These are phyloP conservation scores for Populus davidiana DNA, from an alignment of 345 rosid species.

Conservation along the genomic window DNA sequence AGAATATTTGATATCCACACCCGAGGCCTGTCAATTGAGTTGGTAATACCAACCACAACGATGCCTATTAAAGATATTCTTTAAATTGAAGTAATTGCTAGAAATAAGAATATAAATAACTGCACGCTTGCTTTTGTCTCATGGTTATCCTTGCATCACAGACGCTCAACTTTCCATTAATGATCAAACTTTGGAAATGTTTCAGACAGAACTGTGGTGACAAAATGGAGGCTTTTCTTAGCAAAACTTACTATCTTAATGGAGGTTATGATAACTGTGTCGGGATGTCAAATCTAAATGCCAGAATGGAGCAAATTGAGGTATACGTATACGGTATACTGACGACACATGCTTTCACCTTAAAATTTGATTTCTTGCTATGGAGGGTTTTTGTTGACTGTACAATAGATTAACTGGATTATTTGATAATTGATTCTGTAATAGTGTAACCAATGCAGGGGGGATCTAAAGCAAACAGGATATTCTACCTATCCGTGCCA, in stretches of 20 bases:
- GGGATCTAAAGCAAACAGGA: slow-evolving; percentile 50
- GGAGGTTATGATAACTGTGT: slow-evolving; percentile 59
- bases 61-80: neutral
- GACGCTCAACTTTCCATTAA: neutral
- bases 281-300: slow-evolving; percentile 62
- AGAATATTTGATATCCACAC: neutral
- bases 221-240: slow-evolving; percentile 61
- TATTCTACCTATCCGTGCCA: slow-evolving; percentile 76
- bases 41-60: neutral
- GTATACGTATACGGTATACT: slow-evolving; percentile 27
- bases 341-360: neutral
- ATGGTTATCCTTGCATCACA: neutral
- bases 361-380: neutral
- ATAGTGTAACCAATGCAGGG: slow-evolving; percentile 48
- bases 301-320: slow-evolving; percentile 63
- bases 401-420: slow-evolving; percentile 12
- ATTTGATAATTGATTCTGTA: slow-evolving; percentile 29
- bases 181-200: neutral
- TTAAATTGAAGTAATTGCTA: neutral
- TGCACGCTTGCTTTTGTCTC: neutral
- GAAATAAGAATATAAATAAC: neutral
- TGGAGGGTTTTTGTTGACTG: slow-evolving; percentile 10
- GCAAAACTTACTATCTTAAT: slow-evolving; percentile 55
- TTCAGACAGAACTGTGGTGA: slow-evolving; percentile 61
- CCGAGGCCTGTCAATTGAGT: neutral